These are phyloP conservation scores for Kurtzmaniella quercitrusa DNA, from an alignment of 1,139 yeast genomes.

Conservation along the genomic window DNA sequence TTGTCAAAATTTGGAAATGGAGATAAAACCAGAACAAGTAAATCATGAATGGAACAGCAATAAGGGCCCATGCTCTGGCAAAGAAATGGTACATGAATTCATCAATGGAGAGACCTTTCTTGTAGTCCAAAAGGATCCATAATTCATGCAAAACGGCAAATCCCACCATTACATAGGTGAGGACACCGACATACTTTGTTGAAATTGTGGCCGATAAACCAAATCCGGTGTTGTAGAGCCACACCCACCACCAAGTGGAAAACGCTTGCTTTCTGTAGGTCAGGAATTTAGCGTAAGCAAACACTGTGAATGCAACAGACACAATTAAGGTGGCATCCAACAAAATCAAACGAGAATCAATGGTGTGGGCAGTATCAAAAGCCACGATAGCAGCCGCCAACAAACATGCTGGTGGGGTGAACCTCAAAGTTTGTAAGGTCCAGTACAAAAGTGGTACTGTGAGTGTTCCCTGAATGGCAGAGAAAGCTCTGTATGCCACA, in stretches of 20 bases:
- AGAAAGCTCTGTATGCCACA: slow-evolving; percentile 75
- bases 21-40: slow-evolving; percentile 92
- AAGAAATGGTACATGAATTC: slow-evolving; percentile 65
- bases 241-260: slow-evolving; percentile 72
- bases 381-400: slow-evolving; percentile 79
- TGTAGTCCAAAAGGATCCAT: slow-evolving; percentile 78
- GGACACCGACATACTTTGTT: slow-evolving; percentile 92
- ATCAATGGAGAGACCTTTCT: slow-evolving; percentile 60
- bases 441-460: slow-evolving; percentile 80
- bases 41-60: slow-evolving; percentile 75
- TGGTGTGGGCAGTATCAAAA: slow-evolving; percentile 86
- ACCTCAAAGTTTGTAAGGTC: slow-evolving; percentile 81
- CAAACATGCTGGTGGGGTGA: slow-evolving; percentile 71
- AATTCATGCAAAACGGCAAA: slow-evolving; percentile 79
- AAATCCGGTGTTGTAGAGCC: slow-evolving; percentile 82
- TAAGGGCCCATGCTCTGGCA: slow-evolving; percentile 70
- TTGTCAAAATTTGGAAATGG: slow-evolving; percentile 75
- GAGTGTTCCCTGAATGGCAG: slow-evolving; percentile 78
- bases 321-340: slow-evolving; percentile 86
- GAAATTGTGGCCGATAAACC: slow-evolving; percentile 86
- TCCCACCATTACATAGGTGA: slow-evolving; percentile 86
- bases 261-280: slow-evolving; percentile 70
- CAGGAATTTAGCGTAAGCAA: slow-evolving; percentile 73
- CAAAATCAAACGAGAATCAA: slow-evolving; percentile 84
- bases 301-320: slow-evolving; percentile 76